phyloP scores from a whole-genome alignment of 768 basidiomycete species.

The Boletus subcaerulescens region DNA sequence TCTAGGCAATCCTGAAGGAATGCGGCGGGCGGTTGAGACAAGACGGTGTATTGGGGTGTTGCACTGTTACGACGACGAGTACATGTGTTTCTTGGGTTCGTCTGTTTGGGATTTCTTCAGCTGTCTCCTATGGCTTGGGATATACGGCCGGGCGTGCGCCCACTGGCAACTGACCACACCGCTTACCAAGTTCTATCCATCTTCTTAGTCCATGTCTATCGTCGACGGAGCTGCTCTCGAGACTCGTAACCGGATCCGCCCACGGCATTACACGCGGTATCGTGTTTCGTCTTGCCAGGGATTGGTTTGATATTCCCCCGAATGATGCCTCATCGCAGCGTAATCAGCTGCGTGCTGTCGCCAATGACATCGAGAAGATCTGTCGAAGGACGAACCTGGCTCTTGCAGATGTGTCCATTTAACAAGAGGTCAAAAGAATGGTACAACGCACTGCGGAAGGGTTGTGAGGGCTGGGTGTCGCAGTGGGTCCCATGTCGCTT shows the following conservation, averaged over 20 bases:
- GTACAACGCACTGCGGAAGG: conserved; percentile 20
- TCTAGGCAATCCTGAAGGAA: too few species aligned
- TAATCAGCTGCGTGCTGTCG: conserved; percentile 28
- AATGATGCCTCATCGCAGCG: conserved; percentile 31
- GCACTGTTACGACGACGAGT: too few species aligned
- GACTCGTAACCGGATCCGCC: conserved; percentile 37
- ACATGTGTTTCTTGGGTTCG: too few species aligned
- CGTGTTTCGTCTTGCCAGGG: conserved; percentile 31
- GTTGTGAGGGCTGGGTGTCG: conserved; percentile 49
- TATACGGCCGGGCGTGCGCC: background rate
- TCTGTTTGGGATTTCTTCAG: background rate
- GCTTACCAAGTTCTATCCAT: background rate
- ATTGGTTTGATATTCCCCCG: conserved; percentile 30
- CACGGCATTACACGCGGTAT: conserved; percentile 30
- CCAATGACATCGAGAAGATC: conserved; percentile 25
- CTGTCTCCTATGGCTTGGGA: too few species aligned
- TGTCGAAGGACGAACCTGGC: conserved; percentile 28
- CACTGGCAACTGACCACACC: too few species aligned
- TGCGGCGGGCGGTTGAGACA: too few species aligned
- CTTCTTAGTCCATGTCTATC: conserved; percentile 14
- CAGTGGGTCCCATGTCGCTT: conserved; percentile 20
- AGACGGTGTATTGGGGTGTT: too few species aligned
- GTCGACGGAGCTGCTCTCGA: conserved; percentile 30
- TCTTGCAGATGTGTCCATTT: conserved; percentile 39
- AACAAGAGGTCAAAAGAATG: conserved; percentile 41